These are phyloP conservation scores for Cyamopsis tetragonoloba DNA, from an alignment of 306 rosid species.

Conservation along the genomic window DNA sequence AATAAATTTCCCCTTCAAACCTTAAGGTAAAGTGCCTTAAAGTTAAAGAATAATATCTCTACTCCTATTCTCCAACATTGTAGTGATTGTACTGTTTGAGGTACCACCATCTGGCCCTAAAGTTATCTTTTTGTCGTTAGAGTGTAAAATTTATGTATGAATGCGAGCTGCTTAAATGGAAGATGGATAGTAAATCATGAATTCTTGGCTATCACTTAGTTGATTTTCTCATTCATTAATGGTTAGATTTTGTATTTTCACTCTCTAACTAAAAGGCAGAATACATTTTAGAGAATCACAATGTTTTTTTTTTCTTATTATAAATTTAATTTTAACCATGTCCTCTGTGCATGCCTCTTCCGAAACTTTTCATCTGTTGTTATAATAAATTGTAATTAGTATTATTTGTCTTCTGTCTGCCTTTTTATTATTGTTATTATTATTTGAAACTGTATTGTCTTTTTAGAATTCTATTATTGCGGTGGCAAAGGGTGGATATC, in stretches of 20 bases:
- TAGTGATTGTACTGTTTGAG: not conserved
- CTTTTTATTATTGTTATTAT: too few relatives aligned
- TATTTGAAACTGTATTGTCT: too few relatives aligned
- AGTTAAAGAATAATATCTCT: slow-evolving; percentile 7
- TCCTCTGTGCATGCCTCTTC: not conserved
- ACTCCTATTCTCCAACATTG: not conserved
- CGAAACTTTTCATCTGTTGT: not conserved
- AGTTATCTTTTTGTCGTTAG: too few relatives aligned
- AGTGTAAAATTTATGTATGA: not conserved
- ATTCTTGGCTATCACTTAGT: not conserved
- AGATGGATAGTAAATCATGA: not conserved
- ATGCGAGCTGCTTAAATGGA: not conserved
- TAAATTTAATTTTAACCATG: not conserved
- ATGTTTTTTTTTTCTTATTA: too few relatives aligned
- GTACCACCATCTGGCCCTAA: too few relatives aligned
- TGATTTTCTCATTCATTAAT: not conserved
- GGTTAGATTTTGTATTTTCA: not conserved
- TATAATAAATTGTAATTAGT: not conserved
- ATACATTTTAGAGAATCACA: not conserved
- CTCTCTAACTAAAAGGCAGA: not conserved
- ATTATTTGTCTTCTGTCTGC: not conserved
- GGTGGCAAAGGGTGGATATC: not conserved
- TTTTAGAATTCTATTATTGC: not conserved
- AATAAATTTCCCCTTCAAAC: slow-evolving; percentile 96
- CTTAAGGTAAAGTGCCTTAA: slow-evolving; percentile 59